Evolutionary conservation across 257 asterid species (phyloP).

Genomic region (Solanum commersonii): DNA sequence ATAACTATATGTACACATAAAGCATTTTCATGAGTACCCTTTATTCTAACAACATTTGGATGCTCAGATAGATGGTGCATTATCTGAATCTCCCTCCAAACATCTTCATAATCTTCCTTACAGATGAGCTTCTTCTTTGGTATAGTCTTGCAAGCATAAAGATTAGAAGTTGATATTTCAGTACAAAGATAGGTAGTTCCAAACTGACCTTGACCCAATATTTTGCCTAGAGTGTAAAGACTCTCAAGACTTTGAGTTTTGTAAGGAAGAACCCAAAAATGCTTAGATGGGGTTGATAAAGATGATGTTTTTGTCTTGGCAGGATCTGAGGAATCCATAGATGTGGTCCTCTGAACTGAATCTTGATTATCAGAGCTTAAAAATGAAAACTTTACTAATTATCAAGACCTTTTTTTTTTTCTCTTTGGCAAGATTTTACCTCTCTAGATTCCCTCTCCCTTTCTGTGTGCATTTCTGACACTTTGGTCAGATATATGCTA

Average conservation of each 20-base stretch:
- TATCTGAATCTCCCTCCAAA: conserved; percentile 73
- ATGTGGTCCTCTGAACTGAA: conserved; percentile 1
- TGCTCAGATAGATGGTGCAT: conserved; percentile 72
- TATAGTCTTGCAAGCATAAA: conserved; percentile 58
- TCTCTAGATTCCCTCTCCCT: not conserved
- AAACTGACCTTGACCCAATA: conserved; percentile 63
- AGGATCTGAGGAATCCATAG: not conserved
- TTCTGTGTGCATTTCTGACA: not conserved
- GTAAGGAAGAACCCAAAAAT: conserved; percentile 46
- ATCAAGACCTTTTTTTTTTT: not conserved
- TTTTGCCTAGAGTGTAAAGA: conserved; percentile 43
- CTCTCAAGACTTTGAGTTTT: conserved; percentile 32
- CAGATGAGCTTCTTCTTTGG: conserved; percentile 56
- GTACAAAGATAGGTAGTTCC: conserved; percentile 54
- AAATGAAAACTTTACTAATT: not conserved
- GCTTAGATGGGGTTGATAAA: conserved; percentile 16
- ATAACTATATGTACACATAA: conserved; percentile 68
- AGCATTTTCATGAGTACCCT: conserved; percentile 69
- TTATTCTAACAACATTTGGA: conserved; percentile 66
- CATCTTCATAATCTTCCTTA: conserved; percentile 55
- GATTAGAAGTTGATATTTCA: conserved; percentile 37
- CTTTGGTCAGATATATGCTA: not conserved
- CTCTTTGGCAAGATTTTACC: not conserved
- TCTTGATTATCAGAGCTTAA: not conserved
- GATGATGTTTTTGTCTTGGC: conserved; percentile 33